Base-by-base conservation (phyloP, 2,329 filamentous ascomycete genomes). In the Rachicladosporium sp. region DNA sequence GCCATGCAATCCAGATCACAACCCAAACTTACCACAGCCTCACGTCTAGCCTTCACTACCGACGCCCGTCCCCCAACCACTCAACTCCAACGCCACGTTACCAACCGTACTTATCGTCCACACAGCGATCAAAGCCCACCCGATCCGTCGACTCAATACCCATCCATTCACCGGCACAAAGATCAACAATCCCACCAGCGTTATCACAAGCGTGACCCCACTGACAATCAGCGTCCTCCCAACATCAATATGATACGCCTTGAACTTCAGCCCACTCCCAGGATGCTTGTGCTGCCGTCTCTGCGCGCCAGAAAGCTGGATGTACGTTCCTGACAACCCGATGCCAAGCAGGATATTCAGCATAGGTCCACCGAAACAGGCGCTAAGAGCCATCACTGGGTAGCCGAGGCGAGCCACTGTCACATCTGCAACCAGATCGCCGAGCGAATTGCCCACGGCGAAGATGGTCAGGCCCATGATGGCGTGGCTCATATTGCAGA, bases 351-450 rank as follows among this genome's bases (percentile, higher is more conserved):
- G 67, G 46, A 98, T 98, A 53, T 98, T 98, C 31, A 98, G 74
- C 86, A 98, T 89, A 0, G 91, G 91, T 0, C 91, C 93, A n/a
- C 91, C 91, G 58, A 98, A 95, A 58, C 91, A 98, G 4, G 91
- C 91, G 29, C 84, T 88, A 31, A 82, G 65, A 1, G 91, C 91
- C 91, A 98, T 98, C 46, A 98, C 87, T 0, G 91, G 91, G 61
- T 88, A 95, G 2, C 91, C 91, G 2, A 98, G 75, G 29, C 85
- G 77, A 3, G 91, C 91, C 30, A 98, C 83, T 0, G 91, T 98
- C 39, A 96, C 83, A 57, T 98, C 83, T 10, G 91, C 89, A 7
- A 98, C 86, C 10, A 98, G 70, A 54, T 98, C 91, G 30, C 91
- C 89, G 6, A 96, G 71, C 6, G 85, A 93, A 62, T 98, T 98